Evolutionary conservation across 176 grass and related monocot genomes (phyloP).

Genomic region (Aegilops bicornis): DNA sequence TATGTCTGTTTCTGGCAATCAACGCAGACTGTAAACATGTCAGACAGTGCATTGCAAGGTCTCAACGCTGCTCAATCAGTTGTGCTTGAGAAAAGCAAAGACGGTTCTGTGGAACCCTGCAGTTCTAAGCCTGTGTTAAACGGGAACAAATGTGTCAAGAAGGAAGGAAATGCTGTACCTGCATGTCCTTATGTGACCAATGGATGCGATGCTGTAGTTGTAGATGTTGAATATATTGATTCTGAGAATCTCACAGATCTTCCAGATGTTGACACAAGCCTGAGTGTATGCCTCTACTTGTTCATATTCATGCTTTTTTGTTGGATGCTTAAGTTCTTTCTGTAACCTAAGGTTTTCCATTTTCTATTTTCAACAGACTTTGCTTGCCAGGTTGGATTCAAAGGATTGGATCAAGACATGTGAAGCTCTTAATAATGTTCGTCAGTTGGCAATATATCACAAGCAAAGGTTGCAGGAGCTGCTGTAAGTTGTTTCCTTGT

Average conservation of each 20-base stretch:
- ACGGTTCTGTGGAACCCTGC: constrained; percentile 28
- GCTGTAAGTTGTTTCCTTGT: constrained; percentile 57
- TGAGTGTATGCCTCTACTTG: constrained; percentile 45
- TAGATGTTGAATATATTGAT: constrained; percentile 62
- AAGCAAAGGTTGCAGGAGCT: constrained; percentile 76
- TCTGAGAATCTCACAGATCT: constrained; percentile 59
- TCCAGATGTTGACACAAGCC: constrained; percentile 38
- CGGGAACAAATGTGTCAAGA: constrained; percentile 28
- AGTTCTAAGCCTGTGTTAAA: constrained; percentile 34
- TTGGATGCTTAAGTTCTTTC: not conserved
- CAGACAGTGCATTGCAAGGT: constrained; percentile 41
- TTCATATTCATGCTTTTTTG: constrained; percentile 15
- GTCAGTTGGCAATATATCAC: constrained; percentile 80
- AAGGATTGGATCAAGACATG: constrained; percentile 91
- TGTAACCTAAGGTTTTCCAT: constrained; percentile 2
- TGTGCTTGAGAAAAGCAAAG: constrained; percentile 39
- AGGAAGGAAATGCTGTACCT: constrained; percentile 42
- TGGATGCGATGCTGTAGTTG: constrained; percentile 33
- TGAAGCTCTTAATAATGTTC: constrained; percentile 94
- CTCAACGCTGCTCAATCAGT: constrained; percentile 39
- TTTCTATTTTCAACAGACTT: constrained; percentile 48
- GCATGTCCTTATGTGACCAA: constrained; percentile 29
- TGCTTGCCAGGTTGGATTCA: constrained; percentile 82
- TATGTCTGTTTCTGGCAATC: not conserved
- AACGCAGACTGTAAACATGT: constrained; percentile 40